phyloP scores from a whole-genome alignment of 176 grass and related monocot genomes.

The Paspalum vaginatum region DNA sequence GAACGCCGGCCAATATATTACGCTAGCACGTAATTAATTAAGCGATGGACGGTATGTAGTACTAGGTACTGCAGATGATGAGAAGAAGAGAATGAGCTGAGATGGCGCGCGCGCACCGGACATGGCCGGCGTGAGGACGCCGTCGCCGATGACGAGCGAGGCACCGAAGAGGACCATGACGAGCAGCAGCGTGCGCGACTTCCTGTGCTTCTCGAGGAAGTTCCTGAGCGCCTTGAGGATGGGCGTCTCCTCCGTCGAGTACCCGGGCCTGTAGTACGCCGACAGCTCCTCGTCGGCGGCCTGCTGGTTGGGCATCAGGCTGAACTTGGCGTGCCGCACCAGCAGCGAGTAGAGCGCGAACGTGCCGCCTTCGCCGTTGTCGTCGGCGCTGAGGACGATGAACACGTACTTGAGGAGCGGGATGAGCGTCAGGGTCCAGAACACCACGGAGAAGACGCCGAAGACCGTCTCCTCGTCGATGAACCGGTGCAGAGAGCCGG shows the following conservation, averaged over 20 bases:
- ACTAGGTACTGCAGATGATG: not conserved
- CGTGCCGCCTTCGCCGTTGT: constrained; percentile 63
- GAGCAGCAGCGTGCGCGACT: constrained; percentile 56
- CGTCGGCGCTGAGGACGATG: constrained; percentile 63
- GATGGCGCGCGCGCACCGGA: constrained; percentile 41
- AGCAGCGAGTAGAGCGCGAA: constrained; percentile 77
- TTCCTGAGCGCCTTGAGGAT: constrained; percentile 44
- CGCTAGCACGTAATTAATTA: too few species aligned
- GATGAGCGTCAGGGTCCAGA: constrained; percentile 71
- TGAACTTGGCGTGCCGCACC: constrained; percentile 65
- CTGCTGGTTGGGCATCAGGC: constrained; percentile 76
- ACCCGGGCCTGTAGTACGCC: constrained; percentile 52
- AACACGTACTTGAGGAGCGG: constrained; percentile 75
- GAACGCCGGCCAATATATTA: too few species aligned
- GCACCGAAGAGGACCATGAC: constrained; percentile 59
- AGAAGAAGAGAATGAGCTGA: too few species aligned
- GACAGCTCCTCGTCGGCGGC: constrained; percentile 70
- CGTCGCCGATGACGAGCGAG: constrained; percentile 68
- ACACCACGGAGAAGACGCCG: constrained; percentile 69
- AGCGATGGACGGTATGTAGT: too few species aligned
- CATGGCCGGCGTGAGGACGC: constrained; percentile 65
- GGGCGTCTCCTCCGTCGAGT: constrained; percentile 41
- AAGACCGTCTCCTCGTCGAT: constrained; percentile 57
- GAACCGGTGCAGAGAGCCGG: constrained; percentile 34
- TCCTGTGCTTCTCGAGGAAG: constrained; percentile 62